Base-by-base conservation (phyloP, 1,139 yeast genomes). In the Diutina sp. region DNA sequence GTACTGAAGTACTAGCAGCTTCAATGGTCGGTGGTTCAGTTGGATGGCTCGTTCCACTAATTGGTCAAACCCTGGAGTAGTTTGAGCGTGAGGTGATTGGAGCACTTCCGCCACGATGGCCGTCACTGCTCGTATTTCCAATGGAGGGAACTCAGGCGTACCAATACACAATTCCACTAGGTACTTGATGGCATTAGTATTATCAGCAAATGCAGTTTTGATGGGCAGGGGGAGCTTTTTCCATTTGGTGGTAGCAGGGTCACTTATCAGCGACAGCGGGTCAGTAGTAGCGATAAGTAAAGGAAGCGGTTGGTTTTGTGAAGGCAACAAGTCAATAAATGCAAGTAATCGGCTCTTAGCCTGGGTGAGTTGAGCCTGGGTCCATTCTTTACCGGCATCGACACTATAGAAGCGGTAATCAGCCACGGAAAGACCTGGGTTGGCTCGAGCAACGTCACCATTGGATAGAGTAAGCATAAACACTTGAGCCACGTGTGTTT, bases 241-340 rank as follows among this genome's bases (percentile, higher is more conserved):
- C 58, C 84, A 72, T 7, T 74, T 63, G 6, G 80, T 73, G 3
- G 78, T 78, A 0, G 87, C 82, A 0, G 72, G 63, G 48, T 82
- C 82, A 28, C 79, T 75, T 4, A 87, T 73, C 1, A 74, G 67
- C 0, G 87, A 77, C 11, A 80, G 75, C 0, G 80, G 66, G 64
- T 88, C 95, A 16, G 80, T 75, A 1, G 87, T 74, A 0, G 89
- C 95, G 38, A 87, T 72, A n/a, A 87, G 66, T 2, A 84, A 69
- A 1, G 85, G 79, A 4, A 78, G 61, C 0, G 73, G 65, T 35
- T 75, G 62, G 41, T 64, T 58, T 0, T 68, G 65, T 29, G 74
- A 72, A 3, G 69, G 60, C 58, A 84, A 79, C 0, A 78, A 74
- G 14, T 69, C 71, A 56, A 74, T 60, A 57, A 74, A 73, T 51